Evolutionary conservation across 108 stramenopile species (phyloP), one percentile per base, ranked within the genome.

Genomic region (Cyclotella atomus): DNA sequence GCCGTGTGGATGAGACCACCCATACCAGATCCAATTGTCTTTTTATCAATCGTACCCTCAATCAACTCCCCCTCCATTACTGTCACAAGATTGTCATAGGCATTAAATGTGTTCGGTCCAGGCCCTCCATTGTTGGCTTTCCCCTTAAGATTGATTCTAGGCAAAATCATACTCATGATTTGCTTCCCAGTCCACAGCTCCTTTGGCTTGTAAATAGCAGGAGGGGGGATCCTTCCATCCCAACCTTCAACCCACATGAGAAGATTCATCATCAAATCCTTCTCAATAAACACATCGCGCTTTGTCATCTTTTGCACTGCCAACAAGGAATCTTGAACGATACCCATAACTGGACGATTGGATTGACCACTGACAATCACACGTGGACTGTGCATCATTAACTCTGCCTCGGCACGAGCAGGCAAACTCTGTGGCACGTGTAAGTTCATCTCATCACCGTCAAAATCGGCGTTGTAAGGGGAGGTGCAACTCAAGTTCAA

Each of bases 391-490:
- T 97, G 88, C 99, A 99, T 99, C 84, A 98, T 94, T 54, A 97
- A 80, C 73, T 97, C 95, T 10, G 92, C 95, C 83, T 99, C 99
- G 17, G 98, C 96, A 47, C 95, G 85, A 29, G 99, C 99, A 14
- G 97, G 84, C 35, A 99, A 77, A 47, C 89, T 88, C 87, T 99
- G 99, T 4, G 98, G 99, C 23, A 96, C 95, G 86, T 97, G 97
- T 50, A 99, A 87, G 88, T 99, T 99, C 99, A 99, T 99, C 87
- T 99, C 99, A 62, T 99, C 99, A 15, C 99, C 99, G 82, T 99
- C 99, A 81, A 99, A 99, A 85, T 99, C 99, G 53, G 99, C 99
- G 83, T 99, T 99, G 89, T 99, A 99, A 23, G 99, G 98, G 8
- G 96, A 86, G 10, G 99, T 99, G 83, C 97, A 97, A 68, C 91